A percentile compares a stretch with the other conserved stretches of the same genome.
These are phyloP conservation scores for Thielaviopsis populi DNA, from an alignment of 2,329 filamentous ascomycete species.

Conservation along the genomic window DNA sequence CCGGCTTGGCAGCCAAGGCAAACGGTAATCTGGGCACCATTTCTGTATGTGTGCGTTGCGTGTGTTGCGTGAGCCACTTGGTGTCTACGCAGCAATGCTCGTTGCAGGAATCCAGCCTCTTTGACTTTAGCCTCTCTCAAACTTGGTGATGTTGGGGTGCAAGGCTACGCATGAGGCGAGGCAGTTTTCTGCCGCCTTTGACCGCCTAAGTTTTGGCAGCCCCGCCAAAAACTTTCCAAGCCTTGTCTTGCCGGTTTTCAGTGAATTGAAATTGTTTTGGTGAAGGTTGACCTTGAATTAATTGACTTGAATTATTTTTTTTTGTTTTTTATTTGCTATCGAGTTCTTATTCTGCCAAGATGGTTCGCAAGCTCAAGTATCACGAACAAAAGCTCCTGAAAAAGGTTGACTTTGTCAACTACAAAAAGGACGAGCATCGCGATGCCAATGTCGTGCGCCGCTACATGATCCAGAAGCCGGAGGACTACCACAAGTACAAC, in stretches of 20 bases:
- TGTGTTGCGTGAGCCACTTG: neutral
- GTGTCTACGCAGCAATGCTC: neutral
- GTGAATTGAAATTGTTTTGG: neutral
- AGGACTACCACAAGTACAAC: slow-evolving; percentile 62
- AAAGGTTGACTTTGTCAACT: slow-evolving; percentile 84
- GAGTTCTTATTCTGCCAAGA: slow-evolving; percentile 28
- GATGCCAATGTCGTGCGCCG: slow-evolving; percentile 64
- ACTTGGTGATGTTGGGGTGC: neutral
- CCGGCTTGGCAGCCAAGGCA: slow-evolving; percentile 5
- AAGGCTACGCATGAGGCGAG: neutral
- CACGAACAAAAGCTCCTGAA: slow-evolving; percentile 95
- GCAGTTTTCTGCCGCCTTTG: slow-evolving; percentile 9
- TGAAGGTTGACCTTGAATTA: neutral
- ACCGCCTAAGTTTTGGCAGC: slow-evolving; percentile 10
- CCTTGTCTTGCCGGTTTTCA: neutral
- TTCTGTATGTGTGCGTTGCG: neutral
- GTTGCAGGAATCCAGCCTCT: neutral
- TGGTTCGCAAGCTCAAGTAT: slow-evolving; percentile 93
- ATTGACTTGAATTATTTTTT: neutral
- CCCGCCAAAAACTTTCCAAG: slow-evolving; percentile 16
- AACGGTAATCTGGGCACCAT: slow-evolving; percentile 12
- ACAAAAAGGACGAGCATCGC: slow-evolving; percentile 80
- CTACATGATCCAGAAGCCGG: slow-evolving; percentile 81
- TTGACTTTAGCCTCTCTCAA: neutral
- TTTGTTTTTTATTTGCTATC: neutral